Conservation (phyloP, 495 filamentous ascomycete species). For the Astrothelium macrocarpum region DNA sequence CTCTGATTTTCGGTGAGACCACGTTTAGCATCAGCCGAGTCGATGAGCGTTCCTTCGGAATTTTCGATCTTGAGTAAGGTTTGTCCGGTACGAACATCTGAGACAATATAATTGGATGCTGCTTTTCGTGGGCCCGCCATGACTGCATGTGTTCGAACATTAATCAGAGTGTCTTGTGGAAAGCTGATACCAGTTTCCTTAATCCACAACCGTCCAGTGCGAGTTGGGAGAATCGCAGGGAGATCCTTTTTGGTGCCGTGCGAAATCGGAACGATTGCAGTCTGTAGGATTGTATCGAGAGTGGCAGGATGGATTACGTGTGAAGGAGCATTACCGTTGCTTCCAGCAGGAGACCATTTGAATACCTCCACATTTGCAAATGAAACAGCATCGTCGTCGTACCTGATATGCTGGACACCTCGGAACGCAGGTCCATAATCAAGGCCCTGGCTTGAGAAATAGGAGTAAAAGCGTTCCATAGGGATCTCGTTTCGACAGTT, state of each 20-base stretch:
- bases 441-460: slow-evolving; percentile 8
- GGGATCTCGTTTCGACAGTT: background rate
- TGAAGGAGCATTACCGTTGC: slow-evolving; percentile 33
- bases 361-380: slow-evolving; percentile 6
- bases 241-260: background rate
- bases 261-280: background rate
- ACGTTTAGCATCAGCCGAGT: background rate
- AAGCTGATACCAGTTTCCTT: background rate
- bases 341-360: slow-evolving; percentile 27
- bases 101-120: background rate
- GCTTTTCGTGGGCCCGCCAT: background rate
- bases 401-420: background rate
- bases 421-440: slow-evolving; percentile 13
- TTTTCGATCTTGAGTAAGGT: background rate
- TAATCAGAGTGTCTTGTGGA: background rate
- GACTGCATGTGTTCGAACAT: background rate
- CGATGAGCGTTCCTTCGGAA: background rate
- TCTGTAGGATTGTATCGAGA: slow-evolving; percentile 27
- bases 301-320: slow-evolving; percentile 45
- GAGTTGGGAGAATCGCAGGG: background rate
- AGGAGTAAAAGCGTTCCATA: slow-evolving; percentile 7
- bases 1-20: background rate
- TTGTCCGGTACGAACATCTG: background rate
- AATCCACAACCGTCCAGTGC: background rate
- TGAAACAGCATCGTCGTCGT: background rate